Conservation (phyloP, 2,329 filamentous ascomycete species). For the Plenodomus biglobosus region DNA sequence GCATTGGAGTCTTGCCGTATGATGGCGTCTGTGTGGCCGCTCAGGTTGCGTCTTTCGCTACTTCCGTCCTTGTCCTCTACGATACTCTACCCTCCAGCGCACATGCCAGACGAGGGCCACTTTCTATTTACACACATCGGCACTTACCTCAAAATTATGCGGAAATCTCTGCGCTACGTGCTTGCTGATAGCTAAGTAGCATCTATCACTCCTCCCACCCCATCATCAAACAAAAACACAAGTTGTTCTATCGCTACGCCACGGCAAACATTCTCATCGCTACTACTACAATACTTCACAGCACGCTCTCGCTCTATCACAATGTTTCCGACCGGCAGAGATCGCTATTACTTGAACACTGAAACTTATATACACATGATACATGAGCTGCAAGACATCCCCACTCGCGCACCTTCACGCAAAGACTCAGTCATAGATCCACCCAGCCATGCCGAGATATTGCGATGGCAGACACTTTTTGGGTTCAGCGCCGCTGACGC, state of each 20-base stretch:
- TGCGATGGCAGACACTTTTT: slow-evolving; percentile 5
- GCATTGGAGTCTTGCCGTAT: too few species aligned
- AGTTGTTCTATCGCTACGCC: background rate
- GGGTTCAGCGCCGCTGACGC: slow-evolving; percentile 1
- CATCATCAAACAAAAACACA: too few species aligned
- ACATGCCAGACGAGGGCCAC: too few species aligned
- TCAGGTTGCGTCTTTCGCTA: too few species aligned
- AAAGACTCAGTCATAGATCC: background rate
- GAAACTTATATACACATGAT: slow-evolving; percentile 5
- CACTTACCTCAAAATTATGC: too few species aligned
- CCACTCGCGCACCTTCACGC: background rate
- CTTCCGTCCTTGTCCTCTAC: too few species aligned
- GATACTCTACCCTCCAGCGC: too few species aligned
- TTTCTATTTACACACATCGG: too few species aligned
- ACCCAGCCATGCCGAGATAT: background rate
- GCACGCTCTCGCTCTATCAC: background rate
- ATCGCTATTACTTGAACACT: slow-evolving; percentile 5
- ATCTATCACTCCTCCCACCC: too few species aligned
- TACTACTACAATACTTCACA: background rate
- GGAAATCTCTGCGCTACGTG: too few species aligned
- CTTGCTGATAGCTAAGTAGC: too few species aligned
- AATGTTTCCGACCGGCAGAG: background rate
- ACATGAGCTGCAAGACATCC: slow-evolving; percentile 2
- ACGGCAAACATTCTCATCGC: background rate
- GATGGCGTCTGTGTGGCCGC: too few species aligned